Evolutionary conservation across 495 filamentous ascomycete genomes (phyloP).

Genomic region (Parathielavia appendiculata): DNA sequence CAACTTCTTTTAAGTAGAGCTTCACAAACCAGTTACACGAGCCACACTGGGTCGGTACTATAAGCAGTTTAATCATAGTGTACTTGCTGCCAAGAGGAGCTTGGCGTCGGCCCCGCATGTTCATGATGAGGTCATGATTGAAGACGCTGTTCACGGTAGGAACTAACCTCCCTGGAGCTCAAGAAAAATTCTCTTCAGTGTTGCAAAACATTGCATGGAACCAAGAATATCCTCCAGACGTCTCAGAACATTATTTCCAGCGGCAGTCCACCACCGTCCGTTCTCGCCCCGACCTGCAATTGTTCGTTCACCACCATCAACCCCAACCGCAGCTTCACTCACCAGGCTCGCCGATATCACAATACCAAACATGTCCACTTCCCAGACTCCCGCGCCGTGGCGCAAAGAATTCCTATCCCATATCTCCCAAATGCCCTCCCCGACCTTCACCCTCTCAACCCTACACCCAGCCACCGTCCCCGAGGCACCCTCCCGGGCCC

Average conservation of each 20-base stretch:
- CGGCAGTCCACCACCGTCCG: too few relatives aligned
- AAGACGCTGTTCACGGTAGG: too few relatives aligned
- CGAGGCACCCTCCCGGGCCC: not conserved
- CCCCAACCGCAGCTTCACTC: not conserved
- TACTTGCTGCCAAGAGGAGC: too few relatives aligned
- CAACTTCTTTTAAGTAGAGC: too few relatives aligned
- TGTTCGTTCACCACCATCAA: not conserved
- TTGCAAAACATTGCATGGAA: not conserved
- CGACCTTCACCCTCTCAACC: slow-evolving; percentile 70
- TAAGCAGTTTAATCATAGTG: too few relatives aligned
- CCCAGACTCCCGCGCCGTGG: slow-evolving; percentile 51
- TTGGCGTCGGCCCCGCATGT: too few relatives aligned
- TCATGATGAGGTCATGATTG: too few relatives aligned
- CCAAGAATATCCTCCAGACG: not conserved
- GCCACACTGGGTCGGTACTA: too few relatives aligned
- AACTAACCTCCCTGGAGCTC: too few relatives aligned
- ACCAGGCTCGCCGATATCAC: not conserved
- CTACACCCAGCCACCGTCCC: slow-evolving; percentile 42
- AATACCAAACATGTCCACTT: slow-evolving; percentile 13
- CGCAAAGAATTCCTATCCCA: slow-evolving; percentile 60
- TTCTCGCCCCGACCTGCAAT: not conserved
- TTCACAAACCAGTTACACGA: too few relatives aligned
- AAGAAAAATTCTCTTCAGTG: not conserved
- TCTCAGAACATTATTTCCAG: not conserved
- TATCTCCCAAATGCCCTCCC: slow-evolving; percentile 51